Evolutionary conservation across 441 rosid species (phyloP).

Genomic region (Adansonia rubrostipa): DNA sequence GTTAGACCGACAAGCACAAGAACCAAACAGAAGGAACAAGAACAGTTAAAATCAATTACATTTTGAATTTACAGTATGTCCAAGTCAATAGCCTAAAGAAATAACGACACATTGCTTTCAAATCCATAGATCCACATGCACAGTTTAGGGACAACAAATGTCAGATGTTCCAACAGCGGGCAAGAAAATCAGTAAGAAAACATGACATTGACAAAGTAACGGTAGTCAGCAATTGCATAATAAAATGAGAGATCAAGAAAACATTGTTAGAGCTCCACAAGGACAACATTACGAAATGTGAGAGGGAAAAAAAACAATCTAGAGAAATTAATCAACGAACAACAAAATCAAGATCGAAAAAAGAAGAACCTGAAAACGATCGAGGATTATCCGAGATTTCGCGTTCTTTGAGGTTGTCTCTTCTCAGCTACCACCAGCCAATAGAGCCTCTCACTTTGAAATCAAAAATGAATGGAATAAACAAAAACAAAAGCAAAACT

Average conservation of each 20-base stretch:
- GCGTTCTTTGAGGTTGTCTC: conserved; percentile 19
- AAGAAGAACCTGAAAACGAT: not conserved
- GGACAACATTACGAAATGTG: not conserved
- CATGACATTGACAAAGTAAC: not conserved
- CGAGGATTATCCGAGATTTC: conserved; percentile 13
- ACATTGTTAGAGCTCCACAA: too few species aligned
- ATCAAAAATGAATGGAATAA: not conserved
- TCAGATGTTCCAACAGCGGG: not conserved
- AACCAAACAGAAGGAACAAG: not conserved
- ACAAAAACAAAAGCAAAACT: not conserved
- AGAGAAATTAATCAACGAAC: not conserved
- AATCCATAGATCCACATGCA: not conserved
- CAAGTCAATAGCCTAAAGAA: not conserved
- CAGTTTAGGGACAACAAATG: not conserved
- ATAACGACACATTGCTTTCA: not conserved
- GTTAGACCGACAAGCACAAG: not conserved
- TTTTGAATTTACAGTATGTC: not conserved
- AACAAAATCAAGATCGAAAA: not conserved
- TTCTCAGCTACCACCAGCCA: not conserved
- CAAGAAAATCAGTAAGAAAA: not conserved
- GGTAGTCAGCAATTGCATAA: not conserved
- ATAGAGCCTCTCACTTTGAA: conserved; percentile 14
- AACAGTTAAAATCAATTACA: not conserved
- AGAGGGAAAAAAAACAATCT: not conserved
- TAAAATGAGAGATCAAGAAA: not conserved